phyloP scores from a whole-genome alignment of 2,329 filamentous ascomycete species.

The Juglanconis juglandina region DNA sequence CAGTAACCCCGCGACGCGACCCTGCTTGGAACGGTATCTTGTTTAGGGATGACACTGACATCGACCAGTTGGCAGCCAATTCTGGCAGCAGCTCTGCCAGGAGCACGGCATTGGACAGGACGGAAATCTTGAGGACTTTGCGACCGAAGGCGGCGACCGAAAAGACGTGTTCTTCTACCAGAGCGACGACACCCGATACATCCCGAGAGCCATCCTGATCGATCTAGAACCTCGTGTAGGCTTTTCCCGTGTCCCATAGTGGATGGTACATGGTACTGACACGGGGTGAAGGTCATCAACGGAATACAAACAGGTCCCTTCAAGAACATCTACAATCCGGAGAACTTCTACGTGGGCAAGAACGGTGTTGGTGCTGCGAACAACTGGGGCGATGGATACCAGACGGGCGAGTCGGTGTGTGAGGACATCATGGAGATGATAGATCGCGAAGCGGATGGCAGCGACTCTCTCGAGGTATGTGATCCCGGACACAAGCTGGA shows the following conservation, averaged over 20 bases:
- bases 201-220: slow-evolving; percentile 90
- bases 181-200: slow-evolving; percentile 98
- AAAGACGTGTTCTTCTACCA: slow-evolving; percentile 99
- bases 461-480: slow-evolving; percentile 83
- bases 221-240: slow-evolving; percentile 86
- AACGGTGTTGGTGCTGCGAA: slow-evolving; percentile 92
- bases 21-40: slow-evolving; percentile 18
- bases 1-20: slow-evolving; percentile 39
- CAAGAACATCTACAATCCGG: slow-evolving; percentile 98
- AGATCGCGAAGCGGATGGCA: slow-evolving; percentile 95
- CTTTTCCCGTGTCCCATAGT: background rate
- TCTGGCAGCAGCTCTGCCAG: slow-evolving; percentile 98
- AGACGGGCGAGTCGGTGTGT: slow-evolving; percentile 84
- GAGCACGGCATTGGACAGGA: slow-evolving; percentile 98
- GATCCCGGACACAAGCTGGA: too few relatives aligned
- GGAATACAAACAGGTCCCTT: slow-evolving; percentile 90
- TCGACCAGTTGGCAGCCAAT: slow-evolving; percentile 80
- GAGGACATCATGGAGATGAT: slow-evolving; percentile 99
- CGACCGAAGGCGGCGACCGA: slow-evolving; percentile 92
- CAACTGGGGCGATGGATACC: slow-evolving; percentile 97
- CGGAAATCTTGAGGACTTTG: slow-evolving; percentile 95
- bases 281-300: slow-evolving; percentile 65
- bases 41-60: slow-evolving; percentile 29
- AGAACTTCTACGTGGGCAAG: slow-evolving; percentile 97
- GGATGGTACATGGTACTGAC: background rate